Base-by-base conservation (phyloP, 768 basidiomycete genomes). In the Trametes villosa region DNA sequence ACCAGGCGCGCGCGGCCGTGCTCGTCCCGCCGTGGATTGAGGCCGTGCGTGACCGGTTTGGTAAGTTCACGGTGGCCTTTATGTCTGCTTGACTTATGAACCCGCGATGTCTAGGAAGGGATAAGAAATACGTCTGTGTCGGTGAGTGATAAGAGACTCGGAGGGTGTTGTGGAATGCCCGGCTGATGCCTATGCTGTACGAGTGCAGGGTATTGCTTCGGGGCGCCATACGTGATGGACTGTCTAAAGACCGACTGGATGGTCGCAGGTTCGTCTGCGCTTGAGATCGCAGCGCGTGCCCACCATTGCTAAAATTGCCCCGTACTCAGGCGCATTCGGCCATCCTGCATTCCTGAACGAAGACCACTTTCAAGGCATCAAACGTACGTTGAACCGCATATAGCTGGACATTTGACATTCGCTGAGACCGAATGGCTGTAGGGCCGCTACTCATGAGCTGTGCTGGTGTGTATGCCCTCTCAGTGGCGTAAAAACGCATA, bases 381-480 rank as follows among this genome's bases (percentile, higher is more conserved):
- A 78, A 15, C 78, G 86, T 83, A 57, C 50, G 81, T 67, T 18
- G 6, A 9, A 20, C 13, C 22, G 9, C 34, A 24, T 22, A 24
- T 17, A 12, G n/a, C 11, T 9, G 30, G 22, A 27, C 17, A 2
- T 18, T 6, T 13, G 2, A 24, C 34, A 53, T 31, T 46, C 33
- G 6, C 38, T 26, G 30, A n/a, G 34, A 18, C 15, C 27, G 12
- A 33, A 45, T n/a, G n/a, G n/a, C n/a, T 9, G 4, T 57, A 87
- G 86, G 76, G 17, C 86, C 85, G 0, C 69, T 87, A 9, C 70
- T 86, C 3, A 67, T 87, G 60, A 78, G 83, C 24, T 85, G 83
- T 58, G 85, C 84, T 60, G 85, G 85, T 82, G 52, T n/a, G n/a
- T n/a, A n/a, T n/a, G n/a, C n/a, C n/a, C n/a, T n/a, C n/a, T n/a